A percentile compares a stretch with the other conserved stretches of the same genome.
These are phyloP conservation scores for Tephrocybe sp. DNA, from an alignment of 768 basidiomycete genomes.

Conservation along the genomic window DNA sequence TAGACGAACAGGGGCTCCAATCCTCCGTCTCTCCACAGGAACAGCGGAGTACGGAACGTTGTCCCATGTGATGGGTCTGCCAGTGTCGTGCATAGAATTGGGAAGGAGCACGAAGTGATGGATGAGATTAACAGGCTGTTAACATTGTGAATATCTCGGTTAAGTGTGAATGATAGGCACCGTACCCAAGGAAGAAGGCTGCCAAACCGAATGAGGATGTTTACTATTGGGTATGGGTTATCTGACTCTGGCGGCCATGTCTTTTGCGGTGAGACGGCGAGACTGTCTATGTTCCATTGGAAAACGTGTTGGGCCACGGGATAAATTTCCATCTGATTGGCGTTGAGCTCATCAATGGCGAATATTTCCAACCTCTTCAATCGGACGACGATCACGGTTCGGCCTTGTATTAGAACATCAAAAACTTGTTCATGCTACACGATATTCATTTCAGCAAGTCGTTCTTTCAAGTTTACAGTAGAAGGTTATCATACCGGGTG, in stretches of 20 bases:
- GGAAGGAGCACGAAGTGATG: slow-evolving; percentile 55
- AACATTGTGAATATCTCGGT: not conserved
- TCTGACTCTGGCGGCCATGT: slow-evolving; percentile 13
- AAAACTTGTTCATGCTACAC: slow-evolving; percentile 35
- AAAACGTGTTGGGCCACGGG: slow-evolving; percentile 47
- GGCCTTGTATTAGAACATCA: slow-evolving; percentile 38
- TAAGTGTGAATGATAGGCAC: not conserved
- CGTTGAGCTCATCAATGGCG: slow-evolving; percentile 25
- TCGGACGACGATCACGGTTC: slow-evolving; percentile 46
- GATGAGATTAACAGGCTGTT: slow-evolving; percentile 60
- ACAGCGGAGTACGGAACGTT: slow-evolving; percentile 47
- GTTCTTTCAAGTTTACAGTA: not conserved
- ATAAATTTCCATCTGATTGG: slow-evolving; percentile 26
- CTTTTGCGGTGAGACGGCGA: slow-evolving; percentile 35
- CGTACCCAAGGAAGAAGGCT: slow-evolving; percentile 56
- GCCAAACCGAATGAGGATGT: slow-evolving; percentile 57
- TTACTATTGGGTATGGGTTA: slow-evolving; percentile 31
- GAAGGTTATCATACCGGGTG: slow-evolving; percentile 19
- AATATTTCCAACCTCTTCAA: slow-evolving; percentile 41
- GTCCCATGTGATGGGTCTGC: slow-evolving; percentile 20
- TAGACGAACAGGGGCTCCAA: slow-evolving; percentile 55
- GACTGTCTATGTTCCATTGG: slow-evolving; percentile 57
- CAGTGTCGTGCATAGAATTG: slow-evolving; percentile 33
- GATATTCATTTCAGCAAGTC: not conserved
- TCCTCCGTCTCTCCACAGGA: slow-evolving; percentile 33